Percentiles rank a stretch among this genome's conserved stretches.
Evolutionary conservation across 768 basidiomycete genomes (phyloP).

Genomic region (Tricholomella constricta): DNA sequence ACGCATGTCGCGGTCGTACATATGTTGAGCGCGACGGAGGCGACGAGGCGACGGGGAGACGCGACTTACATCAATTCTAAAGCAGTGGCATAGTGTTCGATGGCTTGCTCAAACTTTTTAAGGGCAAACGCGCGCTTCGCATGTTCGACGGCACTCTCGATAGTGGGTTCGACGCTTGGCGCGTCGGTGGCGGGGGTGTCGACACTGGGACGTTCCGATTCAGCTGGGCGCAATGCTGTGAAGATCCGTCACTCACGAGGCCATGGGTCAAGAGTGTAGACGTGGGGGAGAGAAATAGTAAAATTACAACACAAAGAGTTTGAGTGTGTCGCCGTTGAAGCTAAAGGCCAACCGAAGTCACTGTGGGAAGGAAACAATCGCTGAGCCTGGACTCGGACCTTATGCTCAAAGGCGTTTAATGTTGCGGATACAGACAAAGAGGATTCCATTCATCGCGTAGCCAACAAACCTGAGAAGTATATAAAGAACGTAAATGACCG

Average conservation of each 20-base stretch:
- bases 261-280: slow-evolving; percentile 1
- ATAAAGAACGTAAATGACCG: slow-evolving; percentile 8
- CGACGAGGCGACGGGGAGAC: slow-evolving; percentile 17
- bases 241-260: slow-evolving; percentile 8
- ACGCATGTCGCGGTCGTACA: slow-evolving; percentile 18
- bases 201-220: slow-evolving; percentile 2
- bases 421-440: not conserved
- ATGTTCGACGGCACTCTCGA: slow-evolving; percentile 69
- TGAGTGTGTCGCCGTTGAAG: not conserved
- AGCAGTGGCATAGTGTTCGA: slow-evolving; percentile 81
- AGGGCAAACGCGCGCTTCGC: slow-evolving; percentile 90
- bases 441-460: slow-evolving; percentile 5
- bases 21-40: slow-evolving; percentile 4
- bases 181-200: slow-evolving; percentile 14
- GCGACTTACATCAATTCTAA: slow-evolving; percentile 79
- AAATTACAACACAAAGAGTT: not conserved
- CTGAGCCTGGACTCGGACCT: not conserved
- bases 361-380: not conserved
- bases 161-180: slow-evolving; percentile 30
- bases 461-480: not conserved
- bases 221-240: not conserved
- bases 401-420: not conserved
- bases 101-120: slow-evolving; percentile 82
- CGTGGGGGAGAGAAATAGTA: not conserved
- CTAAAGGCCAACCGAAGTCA: no score